phyloP scores from a whole-genome alignment of 1,139 yeast species.

The Hemisphaericaspora xylanilytica region DNA sequence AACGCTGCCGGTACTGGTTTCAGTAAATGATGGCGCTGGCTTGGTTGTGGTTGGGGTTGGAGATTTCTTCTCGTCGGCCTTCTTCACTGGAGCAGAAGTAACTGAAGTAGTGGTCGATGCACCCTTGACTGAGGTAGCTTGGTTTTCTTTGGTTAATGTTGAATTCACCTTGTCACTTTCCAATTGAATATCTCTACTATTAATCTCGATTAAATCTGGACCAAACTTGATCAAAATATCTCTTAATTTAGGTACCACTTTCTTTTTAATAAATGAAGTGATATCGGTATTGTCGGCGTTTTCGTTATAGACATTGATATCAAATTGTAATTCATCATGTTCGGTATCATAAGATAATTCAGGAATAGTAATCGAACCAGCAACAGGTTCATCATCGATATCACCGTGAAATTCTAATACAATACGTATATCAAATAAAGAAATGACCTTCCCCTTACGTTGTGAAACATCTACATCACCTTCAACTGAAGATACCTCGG shows the following conservation, averaged over 20 bases:
- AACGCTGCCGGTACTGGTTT: constrained; percentile 22
- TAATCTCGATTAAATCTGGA: constrained; percentile 65
- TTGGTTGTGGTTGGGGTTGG: constrained; percentile 1
- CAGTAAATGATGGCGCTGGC: constrained; percentile 4
- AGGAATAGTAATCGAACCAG: constrained; percentile 79
- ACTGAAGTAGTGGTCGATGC: neutral
- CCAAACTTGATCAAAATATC: constrained; percentile 64
- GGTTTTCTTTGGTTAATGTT: constrained; percentile 64
- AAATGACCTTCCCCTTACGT: constrained; percentile 93
- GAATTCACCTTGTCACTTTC: constrained; percentile 63
- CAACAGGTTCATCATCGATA: constrained; percentile 32
- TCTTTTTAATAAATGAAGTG: constrained; percentile 53
- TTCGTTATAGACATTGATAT: constrained; percentile 65
- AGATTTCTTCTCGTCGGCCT: neutral
- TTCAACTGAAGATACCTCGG: constrained; percentile 65
- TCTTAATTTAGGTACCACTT: constrained; percentile 70
- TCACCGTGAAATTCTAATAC: constrained; percentile 61
- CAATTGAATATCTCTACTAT: constrained; percentile 87
- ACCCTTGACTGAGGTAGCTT: constrained; percentile 22
- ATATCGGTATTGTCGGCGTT: constrained; percentile 51
- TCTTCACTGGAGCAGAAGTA: neutral
- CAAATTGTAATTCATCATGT: constrained; percentile 80
- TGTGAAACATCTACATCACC: constrained; percentile 98
- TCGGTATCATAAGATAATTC: constrained; percentile 96
- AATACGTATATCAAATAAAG: constrained; percentile 78